Conservation (phyloP, 176 grass and related monocot genomes). For the Carex pumila region DNA sequence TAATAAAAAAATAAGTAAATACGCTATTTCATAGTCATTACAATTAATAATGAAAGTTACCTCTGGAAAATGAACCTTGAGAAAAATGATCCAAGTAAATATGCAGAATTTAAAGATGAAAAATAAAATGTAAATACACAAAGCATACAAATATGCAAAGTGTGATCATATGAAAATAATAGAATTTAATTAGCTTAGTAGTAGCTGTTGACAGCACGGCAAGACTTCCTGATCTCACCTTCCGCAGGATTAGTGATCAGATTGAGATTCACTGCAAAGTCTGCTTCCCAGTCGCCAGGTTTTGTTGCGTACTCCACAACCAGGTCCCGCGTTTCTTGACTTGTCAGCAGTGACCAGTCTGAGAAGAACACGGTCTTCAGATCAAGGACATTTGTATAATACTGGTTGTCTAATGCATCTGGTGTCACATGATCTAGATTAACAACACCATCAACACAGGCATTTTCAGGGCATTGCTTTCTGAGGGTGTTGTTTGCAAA, state of each 20-base stretch:
- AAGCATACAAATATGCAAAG: too few species aligned
- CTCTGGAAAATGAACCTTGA: too few species aligned
- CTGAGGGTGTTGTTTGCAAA: background rate
- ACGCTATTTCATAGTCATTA: too few species aligned
- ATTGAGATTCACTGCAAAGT: slow-evolving; percentile 18
- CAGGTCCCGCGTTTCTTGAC: background rate
- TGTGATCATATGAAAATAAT: background rate
- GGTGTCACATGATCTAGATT: background rate
- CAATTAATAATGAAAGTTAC: too few species aligned
- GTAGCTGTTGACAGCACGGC: slow-evolving; percentile 25
- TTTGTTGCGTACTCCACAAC: slow-evolving; percentile 2
- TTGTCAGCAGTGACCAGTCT: slow-evolving; percentile 23
- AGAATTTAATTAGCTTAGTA: background rate
- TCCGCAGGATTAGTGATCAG: slow-evolving; percentile 17
- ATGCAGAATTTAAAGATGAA: background rate
- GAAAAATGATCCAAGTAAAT: too few species aligned
- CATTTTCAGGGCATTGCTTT: background rate
- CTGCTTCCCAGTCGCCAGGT: slow-evolving; percentile 16
- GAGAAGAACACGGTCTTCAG: slow-evolving; percentile 31
- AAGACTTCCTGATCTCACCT: slow-evolving; percentile 35
- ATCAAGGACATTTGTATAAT: slow-evolving; percentile 35
- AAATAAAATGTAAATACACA: background rate
- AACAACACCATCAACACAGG: background rate
- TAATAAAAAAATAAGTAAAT: too few species aligned
- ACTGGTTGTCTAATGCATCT: slow-evolving; percentile 29